phyloP scores from a whole-genome alignment of 257 asterid genomes.

The Salvia splendens region DNA sequence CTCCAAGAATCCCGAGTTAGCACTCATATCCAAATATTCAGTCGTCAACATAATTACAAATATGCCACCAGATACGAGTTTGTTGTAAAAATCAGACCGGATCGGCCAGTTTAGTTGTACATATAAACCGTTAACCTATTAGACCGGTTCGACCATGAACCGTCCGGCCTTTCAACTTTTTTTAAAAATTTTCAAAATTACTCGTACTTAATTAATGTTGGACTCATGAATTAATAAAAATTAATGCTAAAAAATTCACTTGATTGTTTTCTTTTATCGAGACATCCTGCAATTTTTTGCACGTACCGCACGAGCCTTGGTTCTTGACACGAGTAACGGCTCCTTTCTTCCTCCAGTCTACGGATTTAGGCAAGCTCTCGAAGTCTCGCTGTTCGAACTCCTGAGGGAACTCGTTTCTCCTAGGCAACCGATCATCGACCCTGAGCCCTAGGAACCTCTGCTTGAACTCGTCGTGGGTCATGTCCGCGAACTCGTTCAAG shows the following conservation, averaged over 20 bases:
- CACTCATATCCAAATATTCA: neutral
- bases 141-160: too few species aligned
- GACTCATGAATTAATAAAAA: too few species aligned
- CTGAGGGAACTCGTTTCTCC: constrained; percentile 32
- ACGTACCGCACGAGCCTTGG: constrained; percentile 70
- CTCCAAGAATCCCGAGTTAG: too few species aligned
- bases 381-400: constrained; percentile 50
- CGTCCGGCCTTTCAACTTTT: too few species aligned
- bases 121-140: too few species aligned
- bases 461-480: constrained; percentile 75
- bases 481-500: constrained; percentile 60
- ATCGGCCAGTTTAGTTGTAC: too few species aligned
- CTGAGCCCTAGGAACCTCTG: constrained; percentile 52
- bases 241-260: too few species aligned
- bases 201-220: too few species aligned
- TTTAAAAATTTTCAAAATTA: too few species aligned
- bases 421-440: constrained; percentile 40
- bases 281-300: neutral
- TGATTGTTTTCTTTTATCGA: too few species aligned
- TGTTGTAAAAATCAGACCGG: neutral
- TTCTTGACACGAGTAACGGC: constrained; percentile 63
- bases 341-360: constrained; percentile 77
- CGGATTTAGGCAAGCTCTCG: constrained; percentile 47
- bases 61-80: neutral
- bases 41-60: neutral